Base-by-base conservation (phyloP, 148 eudicot species). In the Hydrangea macrophylla region DNA sequence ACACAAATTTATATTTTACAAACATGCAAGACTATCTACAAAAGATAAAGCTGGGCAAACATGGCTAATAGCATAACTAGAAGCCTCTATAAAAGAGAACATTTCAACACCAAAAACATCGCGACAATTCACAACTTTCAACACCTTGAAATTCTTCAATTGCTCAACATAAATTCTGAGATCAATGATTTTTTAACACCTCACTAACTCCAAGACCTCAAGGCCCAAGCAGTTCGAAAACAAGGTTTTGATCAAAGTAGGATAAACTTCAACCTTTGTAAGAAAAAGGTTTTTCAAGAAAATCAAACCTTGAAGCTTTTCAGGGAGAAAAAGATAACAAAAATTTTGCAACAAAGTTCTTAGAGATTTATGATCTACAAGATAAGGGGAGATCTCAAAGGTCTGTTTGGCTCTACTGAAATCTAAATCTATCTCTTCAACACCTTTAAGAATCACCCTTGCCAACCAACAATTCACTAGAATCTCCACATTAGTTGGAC, bases 351-450 rank as follows among this genome's bases (percentile, higher is more conserved):
- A 15, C 12, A 42, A 48, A 27, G 0, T 2, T 7, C 23, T 63
- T 15, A 63, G 25, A n/a, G 55, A 63, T 42, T 63, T 35, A 18
- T 8, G 18, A 9, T 63, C 35, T 9, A 63, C 3, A 55, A 63
- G 67, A 42, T 63, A 22, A 26, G 23, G 27, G 44, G 67, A 5
- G 10, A 63, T 53, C 9, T 25, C 44, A 12, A 44, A 17, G 44
- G 23, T 13, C 35, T 26, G 24, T 2, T 18, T 6, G 40, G 3
- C 54, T 18, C 44, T 6, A 26, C 13, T 40, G 32, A 63, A 42
- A 22, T 63, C 67, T 7, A 40, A 17, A 63, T 63, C 54, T 25
- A 63, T 11, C 67, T 63, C 67, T 50, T 63, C 25, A 26, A 63
- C 54, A 11, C 35, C 54, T 63, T 27, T 42, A 26, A 10, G 0